phyloP scores from a whole-genome alignment of 2,329 filamentous ascomycete species.

The Aspergillus terreus region DNA sequence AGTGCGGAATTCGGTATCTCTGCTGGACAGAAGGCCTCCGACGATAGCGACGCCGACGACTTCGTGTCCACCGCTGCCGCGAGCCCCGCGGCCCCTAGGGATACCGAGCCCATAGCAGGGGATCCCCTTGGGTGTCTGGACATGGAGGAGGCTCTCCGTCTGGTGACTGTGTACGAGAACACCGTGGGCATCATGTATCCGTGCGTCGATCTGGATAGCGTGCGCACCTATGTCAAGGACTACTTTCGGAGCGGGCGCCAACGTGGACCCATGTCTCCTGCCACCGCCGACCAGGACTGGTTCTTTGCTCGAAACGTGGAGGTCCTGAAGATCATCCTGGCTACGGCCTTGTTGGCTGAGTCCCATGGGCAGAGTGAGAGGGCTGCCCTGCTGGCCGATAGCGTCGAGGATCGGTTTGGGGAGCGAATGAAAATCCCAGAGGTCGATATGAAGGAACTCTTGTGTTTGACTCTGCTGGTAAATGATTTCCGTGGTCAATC shows the following conservation, averaged over 20 bases:
- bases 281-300: constrained; percentile 28
- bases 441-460: constrained; percentile 38
- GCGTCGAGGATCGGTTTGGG: constrained; percentile 34
- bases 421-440: constrained; percentile 30
- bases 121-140: constrained; percentile 74
- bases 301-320: constrained; percentile 52
- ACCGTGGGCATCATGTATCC: constrained; percentile 90
- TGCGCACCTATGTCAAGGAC: constrained; percentile 50
- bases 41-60: constrained; percentile 18
- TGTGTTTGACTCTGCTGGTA: constrained; percentile 31
- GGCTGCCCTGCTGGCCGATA: constrained; percentile 30
- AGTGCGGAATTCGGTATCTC: constrained; percentile 34
- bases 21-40: constrained; percentile 8
- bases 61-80: constrained; percentile 15
- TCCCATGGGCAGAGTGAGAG: constrained; percentile 70
- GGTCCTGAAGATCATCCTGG: constrained; percentile 75
- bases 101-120: constrained; percentile 37
- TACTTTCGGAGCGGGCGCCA: constrained; percentile 16
- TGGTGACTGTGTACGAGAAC: constrained; percentile 77
- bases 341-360: constrained; percentile 70
- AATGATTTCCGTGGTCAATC: not conserved
- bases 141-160: constrained; percentile 70
- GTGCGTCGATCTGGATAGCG: constrained; percentile 66
- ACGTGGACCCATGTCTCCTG: not conserved
- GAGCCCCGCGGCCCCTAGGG: constrained; percentile 20